These are phyloP conservation scores for Hortaea sp. DNA, from an alignment of 2,329 filamentous ascomycete genomes.

Conservation along the genomic window DNA sequence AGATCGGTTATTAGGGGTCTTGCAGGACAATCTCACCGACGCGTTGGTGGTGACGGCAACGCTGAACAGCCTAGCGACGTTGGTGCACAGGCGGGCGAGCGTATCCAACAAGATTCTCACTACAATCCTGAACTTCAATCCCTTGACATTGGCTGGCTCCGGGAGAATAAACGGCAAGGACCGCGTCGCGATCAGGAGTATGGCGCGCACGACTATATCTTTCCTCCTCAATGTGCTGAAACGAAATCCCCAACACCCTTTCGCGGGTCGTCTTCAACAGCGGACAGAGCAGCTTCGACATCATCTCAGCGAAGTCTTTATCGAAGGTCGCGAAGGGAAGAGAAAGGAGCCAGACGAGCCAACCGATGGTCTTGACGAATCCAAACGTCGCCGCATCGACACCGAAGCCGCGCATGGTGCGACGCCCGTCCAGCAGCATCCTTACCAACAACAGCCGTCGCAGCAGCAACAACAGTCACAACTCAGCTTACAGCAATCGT, in stretches of 20 bases:
- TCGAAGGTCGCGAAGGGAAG: constrained; percentile 61
- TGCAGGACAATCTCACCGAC: constrained; percentile 79
- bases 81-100: constrained; percentile 71
- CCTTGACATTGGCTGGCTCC: constrained; percentile 57
- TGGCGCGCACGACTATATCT: constrained; percentile 85
- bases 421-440: constrained; percentile 28
- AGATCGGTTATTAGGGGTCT: constrained; percentile 72
- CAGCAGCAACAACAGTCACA: constrained; percentile 4
- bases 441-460: constrained; percentile 10
- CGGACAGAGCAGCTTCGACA: constrained; percentile 76
- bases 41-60: constrained; percentile 83
- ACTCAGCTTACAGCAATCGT: constrained; percentile 41
- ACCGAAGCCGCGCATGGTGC: constrained; percentile 33
- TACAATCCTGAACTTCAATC: constrained; percentile 83
- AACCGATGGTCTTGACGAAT: constrained; percentile 58
- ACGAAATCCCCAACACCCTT: constrained; percentile 69
- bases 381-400: constrained; percentile 71
- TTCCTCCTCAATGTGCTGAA: constrained; percentile 76
- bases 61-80: constrained; percentile 72
- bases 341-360: constrained; percentile 61
- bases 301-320: constrained; percentile 65
- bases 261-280: constrained; percentile 69
- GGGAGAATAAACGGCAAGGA: constrained; percentile 45
- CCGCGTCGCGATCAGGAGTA: constrained; percentile 78
- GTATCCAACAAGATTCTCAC: constrained; percentile 79